These are phyloP conservation scores for Babesia microti DNA, from an alignment of 169 alveolate genomes.

Conservation along the genomic window DNA sequence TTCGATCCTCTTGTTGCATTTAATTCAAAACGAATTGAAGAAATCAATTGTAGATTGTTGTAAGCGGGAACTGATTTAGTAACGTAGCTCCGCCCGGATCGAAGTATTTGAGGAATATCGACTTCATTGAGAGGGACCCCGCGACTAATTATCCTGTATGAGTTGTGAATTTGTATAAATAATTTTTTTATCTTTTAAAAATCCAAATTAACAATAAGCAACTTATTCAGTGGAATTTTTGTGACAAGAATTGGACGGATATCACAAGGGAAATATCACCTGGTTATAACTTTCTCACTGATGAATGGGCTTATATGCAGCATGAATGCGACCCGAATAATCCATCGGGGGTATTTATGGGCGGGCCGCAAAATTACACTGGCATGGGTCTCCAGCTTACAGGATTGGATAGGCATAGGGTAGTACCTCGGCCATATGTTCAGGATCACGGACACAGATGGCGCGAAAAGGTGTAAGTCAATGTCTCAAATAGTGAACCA, in stretches of 20 bases:
- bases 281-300: constrained; percentile 45
- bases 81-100: constrained; percentile 44
- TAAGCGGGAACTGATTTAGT: too few species aligned
- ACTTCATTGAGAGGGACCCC: constrained; percentile 19
- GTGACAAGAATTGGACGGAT: constrained; percentile 28
- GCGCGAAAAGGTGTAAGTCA: constrained; percentile 45
- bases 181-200: too few species aligned
- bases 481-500: constrained; percentile 14
- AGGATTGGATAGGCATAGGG: constrained; percentile 58
- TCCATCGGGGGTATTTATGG: constrained; percentile 60
- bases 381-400: constrained; percentile 56
- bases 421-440: constrained; percentile 46
- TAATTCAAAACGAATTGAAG: too few species aligned
- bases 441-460: constrained; percentile 56
- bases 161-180: too few species aligned
- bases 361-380: constrained; percentile 58
- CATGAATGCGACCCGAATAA: constrained; percentile 48
- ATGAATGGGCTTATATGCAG: constrained; percentile 63
- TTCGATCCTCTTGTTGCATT: too few species aligned
- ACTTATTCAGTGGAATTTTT: too few species aligned
- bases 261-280: constrained; percentile 31
- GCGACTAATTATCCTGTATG: constrained; percentile 34
- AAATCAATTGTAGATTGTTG: too few species aligned
- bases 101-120: constrained; percentile 13
- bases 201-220: too few species aligned